Evolutionary conservation across 495 filamentous ascomycete genomes (phyloP).

Genomic region (Parathielavia hyrcaniae): DNA sequence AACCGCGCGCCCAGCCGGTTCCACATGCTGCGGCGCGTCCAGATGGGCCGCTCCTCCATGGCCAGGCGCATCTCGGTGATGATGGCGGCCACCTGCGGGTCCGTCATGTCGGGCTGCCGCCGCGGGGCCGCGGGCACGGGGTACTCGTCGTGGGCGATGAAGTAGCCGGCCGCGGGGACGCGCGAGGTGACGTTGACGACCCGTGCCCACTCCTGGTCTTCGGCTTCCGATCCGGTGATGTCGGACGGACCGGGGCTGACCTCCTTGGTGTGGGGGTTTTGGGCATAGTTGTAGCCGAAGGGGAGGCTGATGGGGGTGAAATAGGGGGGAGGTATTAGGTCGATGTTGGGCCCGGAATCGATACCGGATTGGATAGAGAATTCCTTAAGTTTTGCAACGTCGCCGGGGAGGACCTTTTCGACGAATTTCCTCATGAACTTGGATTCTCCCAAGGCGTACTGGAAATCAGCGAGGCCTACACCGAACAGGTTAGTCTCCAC

Average conservation of each 20-base stretch:
- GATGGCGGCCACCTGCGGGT: constrained; percentile 49
- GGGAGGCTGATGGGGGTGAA: constrained; percentile 62
- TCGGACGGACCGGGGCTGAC: constrained; percentile 31
- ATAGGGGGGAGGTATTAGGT: constrained; percentile 72
- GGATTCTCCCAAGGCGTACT: constrained; percentile 57
- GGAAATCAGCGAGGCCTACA: constrained; percentile 59
- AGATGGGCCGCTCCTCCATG: constrained; percentile 71
- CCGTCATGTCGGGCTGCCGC: constrained; percentile 39
- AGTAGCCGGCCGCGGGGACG: constrained; percentile 52
- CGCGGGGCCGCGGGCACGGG: constrained; percentile 36
- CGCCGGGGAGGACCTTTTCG: constrained; percentile 56
- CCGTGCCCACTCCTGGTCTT: constrained; percentile 28
- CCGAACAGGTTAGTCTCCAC: not conserved
- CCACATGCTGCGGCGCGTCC: constrained; percentile 71
- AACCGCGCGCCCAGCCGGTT: constrained; percentile 55
- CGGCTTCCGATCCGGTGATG: constrained; percentile 22
- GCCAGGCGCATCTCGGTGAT: constrained; percentile 53
- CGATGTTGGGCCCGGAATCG: constrained; percentile 51
- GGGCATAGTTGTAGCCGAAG: constrained; percentile 58
- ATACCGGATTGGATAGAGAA: constrained; percentile 64
- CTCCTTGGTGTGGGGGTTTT: constrained; percentile 47
- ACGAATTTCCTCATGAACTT: constrained; percentile 60
- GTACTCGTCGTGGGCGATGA: constrained; percentile 53
- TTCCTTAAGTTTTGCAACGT: constrained; percentile 63
- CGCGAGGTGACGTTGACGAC: constrained; percentile 38